Base-by-base conservation (phyloP, 257 asterid species). In the Jasminum sambac region DNA sequence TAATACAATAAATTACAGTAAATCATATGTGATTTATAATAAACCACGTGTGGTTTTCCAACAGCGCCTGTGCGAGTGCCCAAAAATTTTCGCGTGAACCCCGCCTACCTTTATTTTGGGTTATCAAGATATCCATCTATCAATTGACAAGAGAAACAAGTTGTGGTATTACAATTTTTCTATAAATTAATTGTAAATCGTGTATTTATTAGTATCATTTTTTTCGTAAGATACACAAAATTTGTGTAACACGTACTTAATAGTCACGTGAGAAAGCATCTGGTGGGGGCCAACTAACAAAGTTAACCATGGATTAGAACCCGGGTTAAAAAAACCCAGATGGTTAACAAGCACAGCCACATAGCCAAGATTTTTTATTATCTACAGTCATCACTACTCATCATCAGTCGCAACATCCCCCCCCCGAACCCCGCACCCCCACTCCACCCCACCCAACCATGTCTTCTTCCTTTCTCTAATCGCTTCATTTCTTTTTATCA, bases 281-380 rank as follows among this genome's bases (percentile, higher is more conserved):
- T 24, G 68, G 17, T 44, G 48, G 12, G 12, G 23, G 64, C 73
- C 58, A 46, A 74, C 36, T 38, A 64, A 50, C 62, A 55, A 64
- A 66, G 77, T 77, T 78, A 79, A 84, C 89, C 85, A 79, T 36
- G 70, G 85, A 84, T 86, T 84, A 83, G 74, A 87, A 81, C 82
- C 42, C 44, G 6, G 81, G 88, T 84, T 77, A 78, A 78, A 67
- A 17, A 73, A 23, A 71, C 73, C 17, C 63, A 73, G 76, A 76
- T 80, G 86, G 96, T 85, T 85, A 86, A 85, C 72, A 77, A 88
- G 82, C 63, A 74, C 82, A 80, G 82, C 92, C 93, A 86, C 92
- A 86, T 63, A 86, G 76, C 74, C 76, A 66, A 79, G 87, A 85
- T 81, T 82, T 79, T 55, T 79, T 82, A 77, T 85, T 82, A 81